Conservation (phyloP, 176 grass and related monocot species). For the Tuctoria greenei region DNA sequence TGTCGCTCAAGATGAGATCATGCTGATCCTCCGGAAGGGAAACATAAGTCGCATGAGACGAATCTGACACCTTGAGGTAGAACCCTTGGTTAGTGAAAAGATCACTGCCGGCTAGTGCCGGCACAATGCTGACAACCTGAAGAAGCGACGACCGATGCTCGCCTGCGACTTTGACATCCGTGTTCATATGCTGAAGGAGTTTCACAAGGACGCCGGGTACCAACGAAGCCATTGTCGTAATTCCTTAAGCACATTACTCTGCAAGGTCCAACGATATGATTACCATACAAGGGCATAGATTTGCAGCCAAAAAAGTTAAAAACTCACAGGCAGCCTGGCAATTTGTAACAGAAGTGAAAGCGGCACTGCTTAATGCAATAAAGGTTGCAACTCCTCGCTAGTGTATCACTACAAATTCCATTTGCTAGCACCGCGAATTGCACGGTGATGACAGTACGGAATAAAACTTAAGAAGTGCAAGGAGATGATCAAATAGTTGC, state of each 20-base stretch:
- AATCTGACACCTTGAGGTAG: conserved; percentile 94
- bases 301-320: neutral
- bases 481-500: neutral
- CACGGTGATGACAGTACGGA: neutral
- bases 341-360: conserved; percentile 30
- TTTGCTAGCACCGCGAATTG: conserved; percentile 21
- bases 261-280: neutral
- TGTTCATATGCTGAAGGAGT: conserved; percentile 89
- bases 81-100: conserved; percentile 88
- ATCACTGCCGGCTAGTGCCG: conserved; percentile 76
- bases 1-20: conserved; percentile 86
- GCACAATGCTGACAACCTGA: conserved; percentile 90
- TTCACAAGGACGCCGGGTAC: conserved; percentile 81
- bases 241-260: conserved; percentile 58
- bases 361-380: conserved; percentile 10
- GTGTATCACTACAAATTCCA: conserved; percentile 11
- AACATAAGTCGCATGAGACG: conserved; percentile 83
- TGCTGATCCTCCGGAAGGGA: conserved; percentile 81
- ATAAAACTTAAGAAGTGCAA: neutral
- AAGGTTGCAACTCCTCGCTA: conserved; percentile 26
- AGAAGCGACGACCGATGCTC: conserved; percentile 81
- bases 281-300: neutral
- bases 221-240: conserved; percentile 67
- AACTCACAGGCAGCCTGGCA: conserved; percentile 12
- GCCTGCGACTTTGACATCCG: conserved; percentile 55